phyloP scores from a whole-genome alignment of 208 protist genomes.

The Lotmaria passim region DNA sequence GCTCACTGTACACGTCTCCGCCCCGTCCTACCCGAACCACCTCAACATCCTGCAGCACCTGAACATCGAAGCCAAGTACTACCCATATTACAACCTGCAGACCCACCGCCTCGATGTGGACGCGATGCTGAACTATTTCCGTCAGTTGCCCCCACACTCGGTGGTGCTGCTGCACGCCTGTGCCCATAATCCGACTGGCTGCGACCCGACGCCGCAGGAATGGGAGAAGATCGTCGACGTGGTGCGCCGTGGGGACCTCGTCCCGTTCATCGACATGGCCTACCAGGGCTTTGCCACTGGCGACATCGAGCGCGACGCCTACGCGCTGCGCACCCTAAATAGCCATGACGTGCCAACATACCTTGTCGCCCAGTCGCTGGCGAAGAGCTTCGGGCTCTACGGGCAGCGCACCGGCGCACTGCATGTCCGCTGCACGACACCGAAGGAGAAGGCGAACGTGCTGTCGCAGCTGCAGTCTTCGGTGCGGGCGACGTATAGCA shows the following conservation, averaged over 20 bases:
- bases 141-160: constrained; percentile 63
- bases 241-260: constrained; percentile 71
- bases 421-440: constrained; percentile 70
- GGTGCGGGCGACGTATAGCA: constrained; percentile 96
- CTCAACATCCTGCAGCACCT: constrained; percentile 63
- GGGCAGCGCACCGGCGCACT: constrained; percentile 95
- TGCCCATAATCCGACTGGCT: constrained; percentile 98
- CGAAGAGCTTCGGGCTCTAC: constrained; percentile 98
- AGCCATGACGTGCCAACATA: constrained; percentile 68
- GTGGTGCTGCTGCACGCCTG: constrained; percentile 97
- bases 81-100: constrained; percentile 77
- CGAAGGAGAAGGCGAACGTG: constrained; percentile 72
- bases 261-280: constrained; percentile 95
- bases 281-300: constrained; percentile 97
- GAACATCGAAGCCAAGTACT: constrained; percentile 46
- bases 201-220: constrained; percentile 94
- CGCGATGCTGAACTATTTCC: constrained; percentile 71
- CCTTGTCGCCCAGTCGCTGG: constrained; percentile 94
- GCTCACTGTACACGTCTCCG: constrained; percentile 51
- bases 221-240: constrained; percentile 92
- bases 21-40: constrained; percentile 86
- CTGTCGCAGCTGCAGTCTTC: constrained; percentile 92
- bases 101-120: constrained; percentile 71
- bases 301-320: constrained; percentile 92
- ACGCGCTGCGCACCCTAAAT: constrained; percentile 67